Evolutionary conservation across 768 basidiomycete genomes (phyloP), one percentile per base, ranked within the genome.

Genomic region (Amanita fuliginea): DNA sequence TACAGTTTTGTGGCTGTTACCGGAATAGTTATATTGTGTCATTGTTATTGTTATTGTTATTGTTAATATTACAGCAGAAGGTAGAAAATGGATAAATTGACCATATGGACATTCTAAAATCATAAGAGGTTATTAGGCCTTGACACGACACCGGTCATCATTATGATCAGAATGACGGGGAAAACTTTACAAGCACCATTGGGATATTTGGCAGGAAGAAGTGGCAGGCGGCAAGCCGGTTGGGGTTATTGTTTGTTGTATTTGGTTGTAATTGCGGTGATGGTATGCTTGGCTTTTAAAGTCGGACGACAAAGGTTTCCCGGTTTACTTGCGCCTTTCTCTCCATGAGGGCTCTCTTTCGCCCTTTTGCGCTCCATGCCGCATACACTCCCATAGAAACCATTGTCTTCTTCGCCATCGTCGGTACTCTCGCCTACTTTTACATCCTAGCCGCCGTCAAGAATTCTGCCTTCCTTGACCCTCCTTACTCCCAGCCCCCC

Each of bases 371-470:
- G 4, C 74, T 74, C 11, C 81, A 83, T 54, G 81, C 85, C 1
- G 83, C 83, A 13, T 80, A 80, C 62, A 81, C 73, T 4, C 87
- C 87, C 43, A 87, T 90, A 54, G 94, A 97, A 60, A 86, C 86
- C 6, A 91, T 96, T 55, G 92, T 96, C 50, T 79, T 81, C 63
- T 86, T 90, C 71, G 89, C 83, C 64, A 80, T 93, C 59, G 64
- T 94, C 52, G 86, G 87, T 18, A 98, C 96, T 0, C 77, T 98
- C 46, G 86, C 90, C 42, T 98, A 98, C 66, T 96, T 98, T 64
- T 92, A 95, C 60, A 75, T 96, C 56, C 77, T 99, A 53, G 79
- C 79, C 49, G 86, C 87, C 46, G 86, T 98, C 60, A 93, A 94
- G 59, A 82, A 92, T 59, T 90, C 86, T 0, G 75, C 86, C 19